Conservation (phyloP, 345 rosid genomes). For the Anacardium occidentale region DNA sequence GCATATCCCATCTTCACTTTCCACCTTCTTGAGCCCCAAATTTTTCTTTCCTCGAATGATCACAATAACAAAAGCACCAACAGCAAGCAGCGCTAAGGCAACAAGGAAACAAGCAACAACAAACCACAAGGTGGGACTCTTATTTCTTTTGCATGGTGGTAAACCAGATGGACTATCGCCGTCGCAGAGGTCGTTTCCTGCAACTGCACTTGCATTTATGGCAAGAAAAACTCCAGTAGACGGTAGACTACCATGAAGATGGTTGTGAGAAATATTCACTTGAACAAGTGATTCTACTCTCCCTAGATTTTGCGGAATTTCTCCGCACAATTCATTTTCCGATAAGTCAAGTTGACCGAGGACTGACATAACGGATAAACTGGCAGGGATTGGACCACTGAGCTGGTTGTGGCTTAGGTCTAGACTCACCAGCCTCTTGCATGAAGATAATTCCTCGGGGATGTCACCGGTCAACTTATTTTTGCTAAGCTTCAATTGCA, state of each 20-base stretch:
- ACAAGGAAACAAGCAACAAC: conserved; percentile 36
- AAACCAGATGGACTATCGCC: conserved; percentile 40
- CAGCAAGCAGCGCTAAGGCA: conserved; percentile 33
- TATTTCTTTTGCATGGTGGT: conserved; percentile 51
- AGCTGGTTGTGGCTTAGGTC: conserved; percentile 79
- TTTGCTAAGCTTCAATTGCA: conserved; percentile 54
- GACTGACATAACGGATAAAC: conserved; percentile 50
- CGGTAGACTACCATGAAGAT: conserved; percentile 66
- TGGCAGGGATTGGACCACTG: conserved; percentile 54
- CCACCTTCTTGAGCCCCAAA: conserved; percentile 47
- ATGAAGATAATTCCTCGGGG: conserved; percentile 62
- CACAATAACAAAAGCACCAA: conserved; percentile 30
- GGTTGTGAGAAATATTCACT: conserved; percentile 66
- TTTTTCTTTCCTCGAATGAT: conserved; percentile 36
- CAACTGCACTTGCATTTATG: conserved; percentile 62
- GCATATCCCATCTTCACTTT: conserved; percentile 68
- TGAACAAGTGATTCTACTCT: conserved; percentile 51
- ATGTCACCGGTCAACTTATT: conserved; percentile 64
- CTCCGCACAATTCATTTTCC: conserved; percentile 57
- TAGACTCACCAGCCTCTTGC: conserved; percentile 68
- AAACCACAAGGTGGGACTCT: conserved; percentile 50
- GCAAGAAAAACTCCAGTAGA: conserved; percentile 72
- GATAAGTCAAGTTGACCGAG: conserved; percentile 83
- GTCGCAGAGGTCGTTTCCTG: conserved; percentile 70
- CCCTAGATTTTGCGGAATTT: conserved; percentile 54